Percentiles rank a stretch among this genome's conserved stretches.
Conservation (phyloP, 129 eudicot genomes). For the Scalesia atractyloides region DNA sequence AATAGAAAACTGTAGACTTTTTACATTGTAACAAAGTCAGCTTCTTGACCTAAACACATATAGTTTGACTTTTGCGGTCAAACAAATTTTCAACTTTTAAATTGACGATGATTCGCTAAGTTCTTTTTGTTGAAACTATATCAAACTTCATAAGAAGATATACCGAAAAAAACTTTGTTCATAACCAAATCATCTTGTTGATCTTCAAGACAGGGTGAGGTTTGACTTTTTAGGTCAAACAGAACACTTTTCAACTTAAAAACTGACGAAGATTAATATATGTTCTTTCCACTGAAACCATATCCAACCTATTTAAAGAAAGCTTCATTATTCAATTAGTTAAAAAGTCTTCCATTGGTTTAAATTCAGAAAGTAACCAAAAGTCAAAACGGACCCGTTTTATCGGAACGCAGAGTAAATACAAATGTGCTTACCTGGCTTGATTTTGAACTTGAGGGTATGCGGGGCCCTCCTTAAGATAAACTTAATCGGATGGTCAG, state of each 20-base stretch:
- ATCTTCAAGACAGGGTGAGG: no score
- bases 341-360: background rate
- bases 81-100: background rate
- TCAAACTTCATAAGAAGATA: no score
- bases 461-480: slow-evolving; percentile 83
- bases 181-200: background rate
- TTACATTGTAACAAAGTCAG: background rate
- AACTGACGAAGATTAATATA: no score
- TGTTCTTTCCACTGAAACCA: no score
- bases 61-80: background rate
- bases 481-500: slow-evolving; percentile 96
- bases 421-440: slow-evolving; percentile 59
- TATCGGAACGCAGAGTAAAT: background rate
- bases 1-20: background rate
- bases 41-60: background rate
- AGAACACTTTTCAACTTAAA: no score
- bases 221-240: no score
- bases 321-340: background rate
- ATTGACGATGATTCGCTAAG: background rate
- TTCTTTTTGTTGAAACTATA: background rate
- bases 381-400: background rate
- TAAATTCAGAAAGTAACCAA: slow-evolving; percentile 10
- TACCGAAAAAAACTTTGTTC: no score
- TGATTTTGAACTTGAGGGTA: slow-evolving; percentile 80
- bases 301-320: background rate